These are phyloP conservation scores for Apophysomyces ossiformis DNA, from an alignment of 371 early-diverging fungal species.

Conservation along the genomic window DNA sequence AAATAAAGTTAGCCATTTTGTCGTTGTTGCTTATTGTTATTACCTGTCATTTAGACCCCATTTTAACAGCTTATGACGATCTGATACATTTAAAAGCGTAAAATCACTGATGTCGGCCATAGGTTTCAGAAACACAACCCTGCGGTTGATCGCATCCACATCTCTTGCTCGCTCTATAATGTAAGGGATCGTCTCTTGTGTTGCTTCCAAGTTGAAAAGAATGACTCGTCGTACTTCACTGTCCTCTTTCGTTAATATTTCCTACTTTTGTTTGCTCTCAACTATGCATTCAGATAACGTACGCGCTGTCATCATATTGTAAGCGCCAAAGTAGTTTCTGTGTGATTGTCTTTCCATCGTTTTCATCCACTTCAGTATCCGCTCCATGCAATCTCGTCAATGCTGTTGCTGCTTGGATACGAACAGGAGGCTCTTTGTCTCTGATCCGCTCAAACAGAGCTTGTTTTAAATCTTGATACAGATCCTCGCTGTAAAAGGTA, in stretches of 20 bases:
- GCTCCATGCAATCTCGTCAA: constrained; percentile 77
- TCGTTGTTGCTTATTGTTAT: background rate
- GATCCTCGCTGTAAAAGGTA: constrained; percentile 62
- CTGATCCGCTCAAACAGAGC: constrained; percentile 71
- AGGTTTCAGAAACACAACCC: constrained; percentile 69
- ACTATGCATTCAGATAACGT: constrained; percentile 25
- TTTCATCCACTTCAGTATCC: constrained; percentile 57
- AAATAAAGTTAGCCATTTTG: background rate
- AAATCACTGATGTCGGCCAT: constrained; percentile 74
- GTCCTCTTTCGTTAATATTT: background rate
- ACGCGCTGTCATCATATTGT: constrained; percentile 80
- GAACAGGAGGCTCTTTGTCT: constrained; percentile 84
- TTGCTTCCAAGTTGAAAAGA: constrained; percentile 75
- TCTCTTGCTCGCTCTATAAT: constrained; percentile 82
- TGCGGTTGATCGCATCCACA: constrained; percentile 68
- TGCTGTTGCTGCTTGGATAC: constrained; percentile 82
- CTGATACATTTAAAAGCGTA: constrained; percentile 65
- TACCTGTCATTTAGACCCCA: constrained; percentile 80
- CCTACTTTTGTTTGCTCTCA: background rate
- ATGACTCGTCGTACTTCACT: constrained; percentile 86
- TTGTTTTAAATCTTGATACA: constrained; percentile 70
- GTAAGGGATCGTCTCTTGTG: constrained; percentile 63
- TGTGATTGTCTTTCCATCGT: constrained; percentile 65
- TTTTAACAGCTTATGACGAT: constrained; percentile 72
- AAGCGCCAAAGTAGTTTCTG: constrained; percentile 67